Percentiles rank a stretch among this genome's conserved stretches.
These are phyloP conservation scores for Cardiospermum halicacabum DNA, from an alignment of 345 rosid species.

Conservation along the genomic window DNA sequence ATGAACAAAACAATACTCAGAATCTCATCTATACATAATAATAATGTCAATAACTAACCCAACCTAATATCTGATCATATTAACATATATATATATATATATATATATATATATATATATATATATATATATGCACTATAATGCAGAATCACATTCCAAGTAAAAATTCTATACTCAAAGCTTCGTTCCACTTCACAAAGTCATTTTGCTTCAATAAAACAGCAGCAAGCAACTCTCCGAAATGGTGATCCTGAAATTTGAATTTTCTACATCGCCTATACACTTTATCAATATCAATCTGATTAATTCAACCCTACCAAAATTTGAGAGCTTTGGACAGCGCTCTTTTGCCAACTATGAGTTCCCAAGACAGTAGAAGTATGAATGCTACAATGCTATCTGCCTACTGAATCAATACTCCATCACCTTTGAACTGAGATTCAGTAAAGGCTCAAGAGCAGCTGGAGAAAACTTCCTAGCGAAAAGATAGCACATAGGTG, in stretches of 20 bases:
- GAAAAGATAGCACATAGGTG: constrained; percentile 70
- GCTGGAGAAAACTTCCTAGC: constrained; percentile 85
- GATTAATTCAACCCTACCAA: constrained; percentile 9
- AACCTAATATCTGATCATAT: no score
- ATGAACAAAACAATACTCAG: no score
- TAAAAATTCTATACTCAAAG: not conserved
- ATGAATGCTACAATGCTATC: not conserved
- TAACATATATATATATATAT: no score
- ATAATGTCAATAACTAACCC: no score
- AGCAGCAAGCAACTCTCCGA: constrained; percentile 2
- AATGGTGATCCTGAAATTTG: not conserved
- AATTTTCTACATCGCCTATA: not conserved
- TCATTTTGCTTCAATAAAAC: not conserved
- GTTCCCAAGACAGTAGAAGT: not conserved
- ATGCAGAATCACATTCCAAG: not conserved
- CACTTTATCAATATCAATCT: not conserved
- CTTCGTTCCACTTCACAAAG: not conserved
- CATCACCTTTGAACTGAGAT: constrained; percentile 62
- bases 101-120: no score
- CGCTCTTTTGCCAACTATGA: constrained; percentile 11
- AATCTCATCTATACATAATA: no score
- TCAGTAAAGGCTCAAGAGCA: constrained; percentile 66
- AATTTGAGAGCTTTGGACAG: constrained; percentile 10
- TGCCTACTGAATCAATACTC: constrained; percentile 37
- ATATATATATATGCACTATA: not conserved